phyloP scores from a whole-genome alignment of 352 stramenopile species.

The Pythium pyrilobum region DNA sequence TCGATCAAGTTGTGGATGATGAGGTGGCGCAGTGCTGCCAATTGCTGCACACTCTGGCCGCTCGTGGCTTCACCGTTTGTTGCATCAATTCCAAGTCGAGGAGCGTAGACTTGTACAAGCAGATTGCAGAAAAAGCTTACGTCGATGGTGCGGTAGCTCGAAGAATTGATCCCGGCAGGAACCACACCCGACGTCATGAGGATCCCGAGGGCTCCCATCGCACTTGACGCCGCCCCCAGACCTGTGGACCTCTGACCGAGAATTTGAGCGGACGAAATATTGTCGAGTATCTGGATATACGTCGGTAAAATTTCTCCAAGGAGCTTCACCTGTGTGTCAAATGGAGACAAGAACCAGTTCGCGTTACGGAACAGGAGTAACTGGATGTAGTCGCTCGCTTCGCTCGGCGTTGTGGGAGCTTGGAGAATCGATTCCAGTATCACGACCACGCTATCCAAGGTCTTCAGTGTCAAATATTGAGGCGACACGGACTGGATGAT shows the following conservation, averaged over 20 bases:
- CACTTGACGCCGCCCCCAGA: slow-evolving; percentile 10
- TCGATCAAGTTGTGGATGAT: slow-evolving; percentile 71
- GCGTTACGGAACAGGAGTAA: slow-evolving; percentile 71
- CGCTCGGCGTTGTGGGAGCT: slow-evolving; percentile 21
- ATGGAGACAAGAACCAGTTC: slow-evolving; percentile 75
- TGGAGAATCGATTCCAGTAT: slow-evolving; percentile 61
- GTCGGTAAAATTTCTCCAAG: slow-evolving; percentile 49
- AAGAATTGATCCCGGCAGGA: background rate
- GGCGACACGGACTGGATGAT: slow-evolving; percentile 70
- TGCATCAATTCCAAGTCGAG: slow-evolving; percentile 21
- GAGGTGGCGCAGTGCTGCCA: slow-evolving; percentile 26
- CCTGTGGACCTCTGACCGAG: slow-evolving; percentile 4
- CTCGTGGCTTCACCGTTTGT: slow-evolving; percentile 6
- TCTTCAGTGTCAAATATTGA: slow-evolving; percentile 51
- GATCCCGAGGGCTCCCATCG: slow-evolving; percentile 21
- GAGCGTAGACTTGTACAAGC: slow-evolving; percentile 59
- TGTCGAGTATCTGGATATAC: slow-evolving; percentile 54
- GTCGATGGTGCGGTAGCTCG: slow-evolving; percentile 28
- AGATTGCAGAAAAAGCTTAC: slow-evolving; percentile 76
- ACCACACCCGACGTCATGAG: background rate
- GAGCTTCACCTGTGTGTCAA: slow-evolving; percentile 69
- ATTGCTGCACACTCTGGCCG: slow-evolving; percentile 24
- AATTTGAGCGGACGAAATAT: slow-evolving; percentile 12
- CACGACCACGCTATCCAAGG: slow-evolving; percentile 55
- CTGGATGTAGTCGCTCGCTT: slow-evolving; percentile 44